These are phyloP conservation scores for Typha latifolia DNA, from an alignment of 176 grass and related monocot genomes.

Conservation along the genomic window DNA sequence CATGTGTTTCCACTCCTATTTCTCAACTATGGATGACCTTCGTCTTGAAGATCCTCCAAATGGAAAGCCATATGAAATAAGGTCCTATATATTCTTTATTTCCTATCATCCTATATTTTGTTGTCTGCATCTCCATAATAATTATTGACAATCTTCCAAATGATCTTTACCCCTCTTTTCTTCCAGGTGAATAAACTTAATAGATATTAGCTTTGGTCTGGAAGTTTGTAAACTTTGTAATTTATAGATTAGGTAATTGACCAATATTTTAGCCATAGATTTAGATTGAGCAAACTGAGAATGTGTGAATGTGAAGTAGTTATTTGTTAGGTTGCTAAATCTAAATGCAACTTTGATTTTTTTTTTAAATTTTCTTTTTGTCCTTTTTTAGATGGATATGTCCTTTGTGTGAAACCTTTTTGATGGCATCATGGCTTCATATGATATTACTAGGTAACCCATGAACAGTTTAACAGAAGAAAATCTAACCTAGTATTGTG, in stretches of 20 bases:
- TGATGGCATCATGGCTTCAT: no score
- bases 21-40: slow-evolving; percentile 89
- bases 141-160: neutral
- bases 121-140: neutral
- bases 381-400: no score
- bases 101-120: slow-evolving; percentile 1
- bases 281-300: no score
- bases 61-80: slow-evolving; percentile 75
- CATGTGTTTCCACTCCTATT: slow-evolving; percentile 82
- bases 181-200: neutral
- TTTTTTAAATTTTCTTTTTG: no score
- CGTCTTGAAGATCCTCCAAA: slow-evolving; percentile 45
- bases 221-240: neutral
- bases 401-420: no score
- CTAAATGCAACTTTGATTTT: no score
- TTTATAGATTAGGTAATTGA: neutral
- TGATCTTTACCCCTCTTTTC: neutral
- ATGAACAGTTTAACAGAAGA: no score
- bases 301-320: no score
- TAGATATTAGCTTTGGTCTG: neutral
- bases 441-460: no score
- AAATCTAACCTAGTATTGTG: no score
- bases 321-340: no score
- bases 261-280: no score
- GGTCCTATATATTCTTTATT: slow-evolving; percentile 21